Base-by-base conservation (phyloP, 1,139 yeast species). In the Scheffersomyces illinoinensis region DNA sequence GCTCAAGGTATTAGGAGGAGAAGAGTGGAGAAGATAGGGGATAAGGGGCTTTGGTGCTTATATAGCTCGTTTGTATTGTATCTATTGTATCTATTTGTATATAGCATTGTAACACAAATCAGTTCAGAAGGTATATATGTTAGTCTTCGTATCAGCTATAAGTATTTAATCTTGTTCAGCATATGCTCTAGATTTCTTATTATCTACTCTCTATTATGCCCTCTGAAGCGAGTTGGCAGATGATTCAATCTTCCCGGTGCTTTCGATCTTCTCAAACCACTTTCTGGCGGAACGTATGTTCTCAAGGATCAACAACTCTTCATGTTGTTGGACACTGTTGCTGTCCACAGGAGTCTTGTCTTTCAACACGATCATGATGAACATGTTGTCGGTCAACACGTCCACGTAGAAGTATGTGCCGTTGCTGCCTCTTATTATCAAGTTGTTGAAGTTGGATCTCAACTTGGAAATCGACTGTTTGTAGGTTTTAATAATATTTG, bases 401-500 rank as follows among this genome's bases (percentile, higher is more conserved):
- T 89, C 95, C 57, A 90, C 79, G 65, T 79, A 81, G 67, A 89
- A 88, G 53, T 89, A 90, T 10, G 87, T 85, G 50, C 90, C 88
- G 61, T 84, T 85, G 56, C 85, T 83, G 18, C 97, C 97, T 61
- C 90, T 87, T 53, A 95, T 80, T 21, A 91, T 86, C 56, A 93
- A 77, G 56, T 91, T 89, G 63, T 86, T 89, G 73, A 95, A 91
- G 68, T 90, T 92, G 0, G 97, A 86, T 69, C 97, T 85, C 70
- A 95, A 82, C 72, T 93, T 93, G 56, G 93, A 88, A 57, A 96
- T 93, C 62, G 97, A 90, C 74, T 95, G 98, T 69, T 95, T 93
- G 75, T 91, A 95, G 17, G 97, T 93, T 69, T 95, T 95, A 79
- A 95, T 92, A 59, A 93, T 93, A 71, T 93, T 93, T 49, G 97